These are phyloP conservation scores for Mycena indigotica DNA, from an alignment of 768 basidiomycete species.

Conservation along the genomic window DNA sequence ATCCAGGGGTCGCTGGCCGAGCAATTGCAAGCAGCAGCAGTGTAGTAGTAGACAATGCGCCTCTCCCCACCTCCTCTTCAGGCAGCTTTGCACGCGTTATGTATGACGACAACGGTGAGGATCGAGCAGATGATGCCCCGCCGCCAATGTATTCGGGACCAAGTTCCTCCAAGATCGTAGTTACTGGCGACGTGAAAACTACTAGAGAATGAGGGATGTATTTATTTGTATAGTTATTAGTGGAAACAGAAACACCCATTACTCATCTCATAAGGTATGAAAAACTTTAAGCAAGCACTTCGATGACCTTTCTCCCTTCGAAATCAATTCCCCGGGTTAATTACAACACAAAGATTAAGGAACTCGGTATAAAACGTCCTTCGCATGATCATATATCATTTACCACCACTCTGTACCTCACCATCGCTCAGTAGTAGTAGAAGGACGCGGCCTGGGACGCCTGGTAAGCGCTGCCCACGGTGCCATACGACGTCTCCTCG, in stretches of 20 bases:
- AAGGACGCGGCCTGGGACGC: conserved; percentile 33
- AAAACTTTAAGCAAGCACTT: too few species aligned
- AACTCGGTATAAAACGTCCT: too few species aligned
- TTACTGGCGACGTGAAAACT: neutral
- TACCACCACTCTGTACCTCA: too few species aligned
- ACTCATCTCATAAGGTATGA: too few species aligned
- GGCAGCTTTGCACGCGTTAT: neutral
- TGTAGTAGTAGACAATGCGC: neutral
- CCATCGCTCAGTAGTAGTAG: too few species aligned
- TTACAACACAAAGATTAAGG: too few species aligned
- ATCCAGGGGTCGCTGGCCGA: neutral
- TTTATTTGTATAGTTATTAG: too few species aligned
- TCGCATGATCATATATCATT: too few species aligned
- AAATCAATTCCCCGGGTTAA: too few species aligned
- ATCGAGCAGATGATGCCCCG: neutral
- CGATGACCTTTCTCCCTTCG: too few species aligned
- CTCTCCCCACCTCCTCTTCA: neutral
- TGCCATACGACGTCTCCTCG: conserved; percentile 24
- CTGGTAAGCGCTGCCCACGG: conserved; percentile 39
- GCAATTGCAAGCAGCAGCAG: neutral
- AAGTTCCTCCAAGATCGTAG: neutral
- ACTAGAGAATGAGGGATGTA: too few species aligned
- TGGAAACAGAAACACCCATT: too few species aligned
- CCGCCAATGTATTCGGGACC: neutral
- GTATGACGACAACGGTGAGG: neutral